Conservation (phyloP, 2,329 filamentous ascomycete species). For the Arachnomyces sp. region DNA sequence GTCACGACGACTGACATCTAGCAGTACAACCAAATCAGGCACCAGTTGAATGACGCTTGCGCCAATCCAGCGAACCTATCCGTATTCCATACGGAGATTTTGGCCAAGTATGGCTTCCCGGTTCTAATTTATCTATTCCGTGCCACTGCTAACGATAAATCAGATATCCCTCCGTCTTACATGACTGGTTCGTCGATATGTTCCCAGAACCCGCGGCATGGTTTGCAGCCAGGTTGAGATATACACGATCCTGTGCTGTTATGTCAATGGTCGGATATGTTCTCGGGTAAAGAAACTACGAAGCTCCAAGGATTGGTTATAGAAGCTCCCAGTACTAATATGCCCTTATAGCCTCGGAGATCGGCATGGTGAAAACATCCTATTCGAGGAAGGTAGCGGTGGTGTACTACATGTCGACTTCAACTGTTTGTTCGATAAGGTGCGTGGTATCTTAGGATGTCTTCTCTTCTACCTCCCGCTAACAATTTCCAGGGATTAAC, state of each 20-base stretch:
- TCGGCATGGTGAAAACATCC: slow-evolving; percentile 92
- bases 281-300: slow-evolving; percentile 46
- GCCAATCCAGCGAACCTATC: slow-evolving; percentile 51
- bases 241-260: slow-evolving; percentile 88
- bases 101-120: slow-evolving; percentile 33
- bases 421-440: slow-evolving; percentile 97
- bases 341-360: slow-evolving; percentile 60
- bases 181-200: slow-evolving; percentile 91
- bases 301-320: not conserved
- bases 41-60: slow-evolving; percentile 58
- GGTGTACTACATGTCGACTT: slow-evolving; percentile 97
- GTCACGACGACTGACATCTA: slow-evolving; percentile 11
- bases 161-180: slow-evolving; percentile 72
- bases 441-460: slow-evolving; percentile 11
- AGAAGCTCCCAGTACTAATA: slow-evolving; percentile 5
- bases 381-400: slow-evolving; percentile 87
- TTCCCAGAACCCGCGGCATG: slow-evolving; percentile 89
- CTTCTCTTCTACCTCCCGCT: slow-evolving; percentile 10
- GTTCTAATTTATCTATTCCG: not conserved
- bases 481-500: slow-evolving; percentile 55
- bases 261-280: slow-evolving; percentile 99
- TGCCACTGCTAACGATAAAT: not conserved
- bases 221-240: slow-evolving; percentile 81
- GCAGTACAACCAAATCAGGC: slow-evolving; percentile 61
- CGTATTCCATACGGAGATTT: slow-evolving; percentile 61